Evolutionary conservation across 495 filamentous ascomycete genomes (phyloP).

Genomic region (Zalerion maritima): DNA sequence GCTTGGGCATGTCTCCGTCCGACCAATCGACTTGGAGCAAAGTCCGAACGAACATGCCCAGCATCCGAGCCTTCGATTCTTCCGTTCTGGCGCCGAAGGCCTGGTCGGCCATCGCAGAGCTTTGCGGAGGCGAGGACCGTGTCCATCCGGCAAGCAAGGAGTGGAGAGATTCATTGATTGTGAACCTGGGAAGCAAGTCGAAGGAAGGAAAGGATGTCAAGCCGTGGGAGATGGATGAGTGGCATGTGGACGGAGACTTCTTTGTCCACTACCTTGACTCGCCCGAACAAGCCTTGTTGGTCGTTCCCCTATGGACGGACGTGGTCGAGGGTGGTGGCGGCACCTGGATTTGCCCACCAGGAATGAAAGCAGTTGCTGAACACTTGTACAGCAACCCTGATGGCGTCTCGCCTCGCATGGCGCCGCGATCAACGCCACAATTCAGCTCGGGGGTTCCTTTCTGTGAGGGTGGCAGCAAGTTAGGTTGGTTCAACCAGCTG

Average conservation of each 20-base stretch:
- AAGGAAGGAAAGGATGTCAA: slow-evolving; percentile 32
- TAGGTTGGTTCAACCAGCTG: slow-evolving; percentile 40
- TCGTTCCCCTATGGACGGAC: slow-evolving; percentile 57
- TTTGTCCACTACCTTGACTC: slow-evolving; percentile 64
- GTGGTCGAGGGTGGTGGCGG: slow-evolving; percentile 47
- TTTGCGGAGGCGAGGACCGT: slow-evolving; percentile 51
- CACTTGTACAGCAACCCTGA: slow-evolving; percentile 51
- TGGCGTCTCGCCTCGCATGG: slow-evolving; percentile 55
- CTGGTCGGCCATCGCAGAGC: slow-evolving; percentile 55
- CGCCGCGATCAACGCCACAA: slow-evolving; percentile 29
- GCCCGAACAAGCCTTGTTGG: slow-evolving; percentile 54
- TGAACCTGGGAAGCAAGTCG: slow-evolving; percentile 52
- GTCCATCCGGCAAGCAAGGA: slow-evolving; percentile 30
- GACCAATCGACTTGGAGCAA: slow-evolving; percentile 54
- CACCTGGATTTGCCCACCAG: slow-evolving; percentile 50
- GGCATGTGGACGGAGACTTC: slow-evolving; percentile 70
- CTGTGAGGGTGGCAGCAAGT: slow-evolving; percentile 23
- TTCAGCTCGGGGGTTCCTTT: too few relatives aligned
- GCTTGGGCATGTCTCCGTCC: slow-evolving; percentile 49
- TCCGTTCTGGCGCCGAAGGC: slow-evolving; percentile 49
- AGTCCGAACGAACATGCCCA: slow-evolving; percentile 52
- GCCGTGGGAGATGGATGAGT: slow-evolving; percentile 37
- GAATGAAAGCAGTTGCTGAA: slow-evolving; percentile 40
- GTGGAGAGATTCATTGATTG: slow-evolving; percentile 59
- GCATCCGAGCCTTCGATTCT: slow-evolving; percentile 36